Evolutionary conservation across 495 filamentous ascomycete species (phyloP), one percentile per base, ranked within the genome.

Genomic region (Cercophora samala): DNA sequence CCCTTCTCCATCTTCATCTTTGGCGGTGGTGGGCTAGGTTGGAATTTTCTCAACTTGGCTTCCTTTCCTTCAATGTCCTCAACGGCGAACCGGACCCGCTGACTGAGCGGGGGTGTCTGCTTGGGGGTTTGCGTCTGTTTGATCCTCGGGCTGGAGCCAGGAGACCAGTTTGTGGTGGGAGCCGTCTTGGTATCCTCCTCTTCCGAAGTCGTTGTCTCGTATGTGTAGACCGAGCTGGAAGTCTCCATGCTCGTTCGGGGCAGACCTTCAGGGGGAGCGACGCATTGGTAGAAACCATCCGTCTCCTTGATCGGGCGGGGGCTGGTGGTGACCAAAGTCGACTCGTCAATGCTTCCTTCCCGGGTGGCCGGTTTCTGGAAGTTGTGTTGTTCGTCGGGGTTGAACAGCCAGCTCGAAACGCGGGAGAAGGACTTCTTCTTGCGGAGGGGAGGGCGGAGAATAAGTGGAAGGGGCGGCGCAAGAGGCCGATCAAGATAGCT

Each of bases 341-440:
- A 56, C 53, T 56, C 53, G 22, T 56, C 53, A 13, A 56, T 23
- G 53, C 53, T 56, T 8, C 53, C 53, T 56, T 56, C 53, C 22
- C 22, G 21, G 37, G 37, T 46, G 3, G 53, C 53, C 6, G 53
- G 53, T 5, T 19, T 23, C 5, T 42, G 6, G 64, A 24, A 59
- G 42, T 51, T 26, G 37, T 32, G 61, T 15, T 59, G 19, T n/a
- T 60, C 58, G n/a, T 58, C 68, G 64, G 24, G 79, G 77, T 69
- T 58, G 71, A 84, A 83, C 5, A 87, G 76, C 85, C 84, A 87
- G 66, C 73, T 80, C 23, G 84, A 85, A 24, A 87, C 82, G 61
- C 81, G 76, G 1, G 82, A 83, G 70, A 86, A 85, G 22, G 82
- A 85, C 66, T 86, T 86, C 78, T 85, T 86, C 73, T 86, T 86